These are phyloP conservation scores for Lycium barbarum DNA, from an alignment of 257 asterid species.

Conservation along the genomic window DNA sequence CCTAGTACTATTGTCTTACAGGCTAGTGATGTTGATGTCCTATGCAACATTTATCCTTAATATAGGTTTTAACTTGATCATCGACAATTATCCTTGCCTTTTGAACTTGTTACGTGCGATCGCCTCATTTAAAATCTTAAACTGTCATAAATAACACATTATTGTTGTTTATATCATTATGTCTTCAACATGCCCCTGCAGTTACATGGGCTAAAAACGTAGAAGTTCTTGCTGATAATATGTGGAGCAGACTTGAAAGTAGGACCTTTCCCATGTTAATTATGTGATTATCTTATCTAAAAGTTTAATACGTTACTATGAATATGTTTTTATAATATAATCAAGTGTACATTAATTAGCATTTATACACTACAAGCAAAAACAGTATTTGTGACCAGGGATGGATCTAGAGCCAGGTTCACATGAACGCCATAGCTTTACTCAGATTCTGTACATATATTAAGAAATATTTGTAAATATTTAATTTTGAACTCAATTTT, in stretches of 20 bases:
- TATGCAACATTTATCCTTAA: neutral
- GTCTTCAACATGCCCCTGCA: neutral
- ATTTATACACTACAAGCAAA: no score
- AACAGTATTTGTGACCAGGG: no score
- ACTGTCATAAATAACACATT: accelerated
- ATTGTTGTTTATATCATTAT: neutral
- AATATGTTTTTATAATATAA: no score
- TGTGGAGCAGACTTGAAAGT: neutral
- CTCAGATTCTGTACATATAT: no score
- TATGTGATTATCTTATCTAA: no score
- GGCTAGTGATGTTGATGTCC: no score
- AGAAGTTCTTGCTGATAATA: neutral
- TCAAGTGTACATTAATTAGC: no score
- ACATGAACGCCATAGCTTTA: no score
- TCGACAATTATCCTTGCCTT: neutral
- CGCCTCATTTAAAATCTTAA: neutral
- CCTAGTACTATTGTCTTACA: neutral
- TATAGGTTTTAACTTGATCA: neutral
- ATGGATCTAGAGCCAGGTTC: no score
- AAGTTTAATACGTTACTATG: no score
- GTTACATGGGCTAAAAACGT: neutral
- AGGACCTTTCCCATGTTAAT: neutral
- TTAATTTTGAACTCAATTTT: no score
- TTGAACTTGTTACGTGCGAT: neutral
- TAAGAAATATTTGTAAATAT: no score